These are phyloP conservation scores for Teratosphaeria nubilosa DNA, from an alignment of 2,329 filamentous ascomycete genomes.

Conservation along the genomic window DNA sequence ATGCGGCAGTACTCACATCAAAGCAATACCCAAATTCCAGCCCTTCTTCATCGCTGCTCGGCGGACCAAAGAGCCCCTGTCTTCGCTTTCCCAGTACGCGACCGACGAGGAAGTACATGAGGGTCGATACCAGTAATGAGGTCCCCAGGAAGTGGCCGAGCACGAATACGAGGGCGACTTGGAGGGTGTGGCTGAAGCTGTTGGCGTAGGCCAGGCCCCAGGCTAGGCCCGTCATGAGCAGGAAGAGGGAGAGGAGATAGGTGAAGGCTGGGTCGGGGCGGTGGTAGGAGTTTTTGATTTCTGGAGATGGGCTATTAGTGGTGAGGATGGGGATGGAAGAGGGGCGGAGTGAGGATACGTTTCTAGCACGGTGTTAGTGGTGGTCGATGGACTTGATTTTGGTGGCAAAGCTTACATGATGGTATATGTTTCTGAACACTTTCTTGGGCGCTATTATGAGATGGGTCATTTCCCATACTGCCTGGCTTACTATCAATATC, in stretches of 20 bases:
- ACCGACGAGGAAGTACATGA: slow-evolving; percentile 56
- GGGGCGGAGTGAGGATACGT: slow-evolving; percentile 11
- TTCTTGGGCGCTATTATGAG: slow-evolving; percentile 60
- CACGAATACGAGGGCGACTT: slow-evolving; percentile 39
- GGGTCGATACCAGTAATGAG: slow-evolving; percentile 49
- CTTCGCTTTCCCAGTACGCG: slow-evolving; percentile 48
- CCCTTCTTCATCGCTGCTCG: slow-evolving; percentile 41
- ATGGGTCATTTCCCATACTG: slow-evolving; percentile 62
- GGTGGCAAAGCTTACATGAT: slow-evolving; percentile 43
- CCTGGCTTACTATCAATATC: slow-evolving; percentile 21
- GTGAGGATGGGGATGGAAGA: not conserved
- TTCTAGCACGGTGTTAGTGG: slow-evolving; percentile 13
- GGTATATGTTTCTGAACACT: slow-evolving; percentile 61
- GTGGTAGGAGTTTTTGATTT: slow-evolving; percentile 63
- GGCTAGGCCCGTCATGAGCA: slow-evolving; percentile 40
- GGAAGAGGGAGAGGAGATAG: slow-evolving; percentile 58
- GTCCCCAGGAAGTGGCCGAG: slow-evolving; percentile 52
- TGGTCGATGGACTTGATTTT: not conserved
- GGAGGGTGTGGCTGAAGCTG: slow-evolving; percentile 33
- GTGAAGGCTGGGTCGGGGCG: slow-evolving; percentile 60
- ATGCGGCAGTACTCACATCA: slow-evolving; percentile 40
- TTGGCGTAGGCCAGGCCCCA: slow-evolving; percentile 51
- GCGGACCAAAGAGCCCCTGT: slow-evolving; percentile 49
- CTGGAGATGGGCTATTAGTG: slow-evolving; percentile 6
- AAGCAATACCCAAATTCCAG: slow-evolving; percentile 64